Conservation (phyloP, 495 filamentous ascomycete genomes). For the Cairneyella variabilis region DNA sequence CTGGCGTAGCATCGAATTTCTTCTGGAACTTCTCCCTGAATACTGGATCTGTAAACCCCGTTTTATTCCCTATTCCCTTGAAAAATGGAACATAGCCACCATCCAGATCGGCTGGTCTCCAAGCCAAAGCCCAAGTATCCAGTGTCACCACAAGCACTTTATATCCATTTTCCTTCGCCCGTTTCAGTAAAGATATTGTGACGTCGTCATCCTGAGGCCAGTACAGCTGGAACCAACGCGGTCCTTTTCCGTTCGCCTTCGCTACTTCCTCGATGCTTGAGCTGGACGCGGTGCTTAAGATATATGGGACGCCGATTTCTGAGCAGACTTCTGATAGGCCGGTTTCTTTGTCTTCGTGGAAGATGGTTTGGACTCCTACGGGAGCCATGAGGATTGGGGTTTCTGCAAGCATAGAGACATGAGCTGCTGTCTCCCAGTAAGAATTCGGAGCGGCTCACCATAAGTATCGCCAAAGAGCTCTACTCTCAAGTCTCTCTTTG, state of each 20-base stretch:
- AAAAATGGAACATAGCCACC: conserved; percentile 55
- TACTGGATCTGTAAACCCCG: conserved; percentile 57
- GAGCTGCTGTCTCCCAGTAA: neutral
- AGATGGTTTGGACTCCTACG: conserved; percentile 54
- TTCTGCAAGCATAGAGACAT: conserved; percentile 15
- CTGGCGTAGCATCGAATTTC: conserved; percentile 40
- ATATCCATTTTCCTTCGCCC: conserved; percentile 57
- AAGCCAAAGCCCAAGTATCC: conserved; percentile 55
- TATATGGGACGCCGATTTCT: conserved; percentile 49
- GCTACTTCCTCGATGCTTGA: conserved; percentile 39
- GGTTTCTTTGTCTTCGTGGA: conserved; percentile 51
- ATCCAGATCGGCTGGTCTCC: conserved; percentile 64
- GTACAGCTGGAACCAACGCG: conserved; percentile 64
- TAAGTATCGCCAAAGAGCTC: conserved; percentile 54
- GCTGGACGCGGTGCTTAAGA: conserved; percentile 44
- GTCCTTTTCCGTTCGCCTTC: conserved; percentile 25
- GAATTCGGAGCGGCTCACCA: conserved; percentile 14
- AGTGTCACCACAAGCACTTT: conserved; percentile 57
- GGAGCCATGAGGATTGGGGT: conserved; percentile 55
- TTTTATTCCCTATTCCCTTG: conserved; percentile 38
- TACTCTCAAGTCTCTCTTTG: conserved; percentile 46
- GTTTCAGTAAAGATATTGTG: conserved; percentile 55
- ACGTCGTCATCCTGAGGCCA: conserved; percentile 53
- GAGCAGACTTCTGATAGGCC: conserved; percentile 50
- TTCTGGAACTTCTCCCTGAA: conserved; percentile 53